A percentile compares a stretch with the other conserved stretches of the same genome.
Evolutionary conservation across 1,284 basidiomycete genomes (phyloP).

Genomic region (Ganoderma lucidum): DNA sequence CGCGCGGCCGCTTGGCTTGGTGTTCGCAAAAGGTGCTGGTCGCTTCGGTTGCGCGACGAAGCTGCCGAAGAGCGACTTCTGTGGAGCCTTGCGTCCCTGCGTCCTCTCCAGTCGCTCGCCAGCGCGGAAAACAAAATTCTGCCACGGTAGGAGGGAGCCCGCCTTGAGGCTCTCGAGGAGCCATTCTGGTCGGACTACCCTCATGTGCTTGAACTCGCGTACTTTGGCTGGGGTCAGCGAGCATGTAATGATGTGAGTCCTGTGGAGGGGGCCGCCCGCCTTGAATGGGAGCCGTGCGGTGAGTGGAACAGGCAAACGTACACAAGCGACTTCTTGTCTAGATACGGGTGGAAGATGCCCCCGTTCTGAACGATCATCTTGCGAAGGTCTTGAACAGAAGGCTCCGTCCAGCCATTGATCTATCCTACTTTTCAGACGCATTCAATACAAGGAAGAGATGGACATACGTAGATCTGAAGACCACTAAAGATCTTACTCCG

Average conservation of each 20-base stretch:
- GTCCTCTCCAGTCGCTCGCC: slow-evolving; percentile 54
- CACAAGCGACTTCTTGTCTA: slow-evolving; percentile 82
- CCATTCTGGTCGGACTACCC: slow-evolving; percentile 90
- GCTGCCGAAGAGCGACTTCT: slow-evolving; percentile 43
- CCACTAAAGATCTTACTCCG: slow-evolving; percentile 72
- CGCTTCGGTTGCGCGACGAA: slow-evolving; percentile 32
- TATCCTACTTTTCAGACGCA: slow-evolving; percentile 39
- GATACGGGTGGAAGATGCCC: slow-evolving; percentile 85
- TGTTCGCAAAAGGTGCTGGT: slow-evolving; percentile 1
- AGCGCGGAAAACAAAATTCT: slow-evolving; percentile 64
- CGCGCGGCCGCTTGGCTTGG: neutral
- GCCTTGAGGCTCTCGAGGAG: slow-evolving; percentile 78
- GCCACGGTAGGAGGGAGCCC: slow-evolving; percentile 81
- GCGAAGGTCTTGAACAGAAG: slow-evolving; percentile 87
- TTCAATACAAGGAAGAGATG: neutral
- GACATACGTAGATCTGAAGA: slow-evolving; percentile 78
- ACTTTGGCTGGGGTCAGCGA: slow-evolving; percentile 91
- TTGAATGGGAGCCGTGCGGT: neutral
- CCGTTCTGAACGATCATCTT: slow-evolving; percentile 86
- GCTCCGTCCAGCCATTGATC: slow-evolving; percentile 93
- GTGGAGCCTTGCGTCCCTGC: slow-evolving; percentile 55
- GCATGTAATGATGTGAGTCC: slow-evolving; percentile 91
- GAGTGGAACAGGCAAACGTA: slow-evolving; percentile 46
- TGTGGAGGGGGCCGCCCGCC: slow-evolving; percentile 37
- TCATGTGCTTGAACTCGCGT: slow-evolving; percentile 88